Percentiles rank a stretch among this genome's conserved stretches.
Conservation (phyloP, 1,139 yeast species). For the Candida sp. region DNA sequence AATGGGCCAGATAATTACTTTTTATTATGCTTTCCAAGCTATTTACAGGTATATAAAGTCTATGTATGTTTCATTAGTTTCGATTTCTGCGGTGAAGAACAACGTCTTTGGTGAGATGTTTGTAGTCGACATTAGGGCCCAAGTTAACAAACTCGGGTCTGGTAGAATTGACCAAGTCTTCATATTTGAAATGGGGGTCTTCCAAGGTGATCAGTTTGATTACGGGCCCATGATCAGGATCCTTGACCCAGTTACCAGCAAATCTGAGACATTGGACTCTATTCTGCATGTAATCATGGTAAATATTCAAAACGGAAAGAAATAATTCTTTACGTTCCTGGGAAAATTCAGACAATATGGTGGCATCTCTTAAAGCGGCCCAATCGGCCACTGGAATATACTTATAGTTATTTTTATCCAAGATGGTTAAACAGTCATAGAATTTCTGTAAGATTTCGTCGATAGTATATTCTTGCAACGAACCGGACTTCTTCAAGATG, state of each 20-base stretch:
- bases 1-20: too few species aligned
- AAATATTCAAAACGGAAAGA: conserved; percentile 54
- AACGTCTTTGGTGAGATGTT: conserved; percentile 16
- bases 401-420: conserved; percentile 52
- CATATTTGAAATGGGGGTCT: conserved; percentile 16
- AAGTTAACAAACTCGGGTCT: conserved; percentile 26
- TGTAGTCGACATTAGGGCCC: conserved; percentile 27
- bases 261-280: conserved; percentile 26
- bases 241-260: conserved; percentile 31
- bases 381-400: conserved; percentile 84
- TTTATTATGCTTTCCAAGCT: not conserved
- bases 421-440: conserved; percentile 52
- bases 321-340: conserved; percentile 52
- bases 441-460: conserved; percentile 58
- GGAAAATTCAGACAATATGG: conserved; percentile 47
- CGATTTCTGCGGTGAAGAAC: conserved; percentile 6
- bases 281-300: conserved; percentile 43
- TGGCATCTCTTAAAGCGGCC: conserved; percentile 82
- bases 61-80: too few species aligned
- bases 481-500: conserved; percentile 70
- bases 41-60: not conserved
- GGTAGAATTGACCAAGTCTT: conserved; percentile 15
- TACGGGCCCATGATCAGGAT: conserved; percentile 17
- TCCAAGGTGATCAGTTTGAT: conserved; percentile 16
- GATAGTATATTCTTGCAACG: conserved; percentile 49